Percentiles rank a stretch among this genome's conserved stretches.
Conservation (phyloP, 768 basidiomycete species). For the Phaeotremella skinneri region DNA sequence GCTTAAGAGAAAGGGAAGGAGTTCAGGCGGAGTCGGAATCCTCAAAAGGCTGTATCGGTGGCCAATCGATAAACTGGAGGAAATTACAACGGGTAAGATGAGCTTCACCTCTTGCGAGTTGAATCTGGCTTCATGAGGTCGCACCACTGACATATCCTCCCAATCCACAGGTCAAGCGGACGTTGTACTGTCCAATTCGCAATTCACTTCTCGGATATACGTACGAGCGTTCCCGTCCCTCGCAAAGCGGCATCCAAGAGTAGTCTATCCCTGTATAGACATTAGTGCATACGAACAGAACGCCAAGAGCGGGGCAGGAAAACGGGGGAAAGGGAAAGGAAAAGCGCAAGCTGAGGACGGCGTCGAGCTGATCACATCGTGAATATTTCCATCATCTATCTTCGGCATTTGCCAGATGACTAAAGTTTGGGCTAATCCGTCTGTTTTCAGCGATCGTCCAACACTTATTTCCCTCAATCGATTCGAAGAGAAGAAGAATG, state of each 20-base stretch:
- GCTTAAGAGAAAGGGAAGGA: conserved; percentile 11
- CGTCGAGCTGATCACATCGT: conserved; percentile 52
- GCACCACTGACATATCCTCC: conserved; percentile 2
- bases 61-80: conserved; percentile 89
- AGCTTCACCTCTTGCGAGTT: not conserved
- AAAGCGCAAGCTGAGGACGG: conserved; percentile 18
- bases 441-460: conserved; percentile 61
- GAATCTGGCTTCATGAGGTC: not conserved
- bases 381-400: conserved; percentile 9
- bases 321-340: conserved; percentile 56
- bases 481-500: conserved; percentile 94
- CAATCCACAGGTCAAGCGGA: conserved; percentile 72
- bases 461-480: conserved; percentile 84
- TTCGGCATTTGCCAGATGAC: no score
- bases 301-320: conserved; percentile 37
- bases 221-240: conserved; percentile 71
- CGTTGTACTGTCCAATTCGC: conserved; percentile 83
- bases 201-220: conserved; percentile 82
- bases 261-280: conserved; percentile 97
- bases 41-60: conserved; percentile 71
- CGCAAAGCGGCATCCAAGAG: conserved; percentile 57
- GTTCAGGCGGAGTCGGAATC: conserved; percentile 52
- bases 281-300: conserved; percentile 63
- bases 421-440: no score
- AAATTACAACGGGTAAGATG: conserved; percentile 75